Base-by-base conservation (phyloP, 2,329 filamentous ascomycete species). In the Hansfordia pulvinata region DNA sequence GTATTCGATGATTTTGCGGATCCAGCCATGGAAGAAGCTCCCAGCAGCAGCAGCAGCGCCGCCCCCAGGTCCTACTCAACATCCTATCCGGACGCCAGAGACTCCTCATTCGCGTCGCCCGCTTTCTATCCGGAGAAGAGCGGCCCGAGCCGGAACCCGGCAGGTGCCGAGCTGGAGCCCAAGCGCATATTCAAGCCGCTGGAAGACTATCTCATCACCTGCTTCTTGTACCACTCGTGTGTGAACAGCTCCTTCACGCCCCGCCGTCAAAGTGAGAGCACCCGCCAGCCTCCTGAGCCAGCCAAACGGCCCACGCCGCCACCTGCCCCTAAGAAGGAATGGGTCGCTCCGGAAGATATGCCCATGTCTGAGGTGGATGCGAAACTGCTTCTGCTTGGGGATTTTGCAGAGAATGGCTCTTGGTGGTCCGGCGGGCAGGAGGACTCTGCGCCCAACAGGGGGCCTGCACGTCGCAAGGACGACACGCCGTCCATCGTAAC, bases 171-270 rank as follows among this genome's bases (percentile, higher is more conserved):
- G 23, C 31, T 37, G 21, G 62, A 61, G 4, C 52, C 62, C 3
- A 73, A 66, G 41, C 60, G 58, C 19, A 70, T 88, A 8, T 93
- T 93, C 48, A 75, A 69, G 33, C 64, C 65, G 5, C 47, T 93
- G 10, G 83, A 93, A 50, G 77, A 85, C 33, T 88, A 90, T 43
- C 65, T 93, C 20, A 55, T 73, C 26, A 50, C 55, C 12, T 77
- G 69, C 38, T 81, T 92, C 40, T 65, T 69, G 29, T 74, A 75
- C 0, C 74, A 74, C 37, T 64, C 78, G 27, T 75, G 68, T 35
- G 52, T 93, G n/a, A 92, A 90, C 46, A 60, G 58, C 10, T 86
- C 84, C 0, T 93, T 93, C 44, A 56, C 64, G 19, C 65, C 65
- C 2, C 52, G 57, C 23, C 62, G 64, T 28, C 47, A 36, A 36